Evolutionary conservation across 257 asterid species (phyloP).

Genomic region (Leonotis leonurus): DNA sequence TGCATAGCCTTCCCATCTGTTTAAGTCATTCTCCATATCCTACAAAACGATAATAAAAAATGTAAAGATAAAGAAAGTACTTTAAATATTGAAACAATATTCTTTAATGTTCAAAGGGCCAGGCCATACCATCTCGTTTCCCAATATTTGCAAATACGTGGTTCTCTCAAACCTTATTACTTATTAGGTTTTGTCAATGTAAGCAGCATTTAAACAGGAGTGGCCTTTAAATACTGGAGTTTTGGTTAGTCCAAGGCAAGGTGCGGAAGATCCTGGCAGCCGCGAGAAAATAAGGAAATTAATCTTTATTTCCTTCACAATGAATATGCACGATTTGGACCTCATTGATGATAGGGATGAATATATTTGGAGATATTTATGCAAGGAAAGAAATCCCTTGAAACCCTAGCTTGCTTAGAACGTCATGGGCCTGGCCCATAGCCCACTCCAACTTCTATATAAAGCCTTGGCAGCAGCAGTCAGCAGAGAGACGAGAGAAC

Average conservation of each 20-base stretch:
- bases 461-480: too few relatives aligned
- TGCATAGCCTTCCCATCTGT: slow-evolving; percentile 61
- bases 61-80: not conserved
- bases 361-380: too few relatives aligned
- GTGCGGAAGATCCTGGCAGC: too few relatives aligned
- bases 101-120: not conserved
- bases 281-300: too few relatives aligned
- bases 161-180: slow-evolving; percentile 14
- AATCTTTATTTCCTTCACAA: too few relatives aligned
- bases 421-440: too few relatives aligned
- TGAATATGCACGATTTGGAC: too few relatives aligned
- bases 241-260: slow-evolving; percentile 19
- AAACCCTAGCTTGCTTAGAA: too few relatives aligned
- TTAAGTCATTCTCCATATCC: slow-evolving; percentile 27
- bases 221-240: slow-evolving; percentile 40
- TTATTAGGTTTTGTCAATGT: slow-evolving; percentile 7
- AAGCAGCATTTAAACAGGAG: slow-evolving; percentile 18
- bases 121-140: slow-evolving; percentile 32
- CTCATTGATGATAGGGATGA: too few relatives aligned
- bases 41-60: slow-evolving; percentile 16
- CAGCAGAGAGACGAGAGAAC: too few relatives aligned
- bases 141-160: slow-evolving; percentile 10
- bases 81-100: not conserved
- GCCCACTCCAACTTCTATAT: too few relatives aligned
- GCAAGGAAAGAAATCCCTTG: too few relatives aligned